Evolutionary conservation across 2,329 filamentous ascomycete species (phyloP), one percentile per base, ranked within the genome.

Genomic region (Diplodia scrobiculata): DNA sequence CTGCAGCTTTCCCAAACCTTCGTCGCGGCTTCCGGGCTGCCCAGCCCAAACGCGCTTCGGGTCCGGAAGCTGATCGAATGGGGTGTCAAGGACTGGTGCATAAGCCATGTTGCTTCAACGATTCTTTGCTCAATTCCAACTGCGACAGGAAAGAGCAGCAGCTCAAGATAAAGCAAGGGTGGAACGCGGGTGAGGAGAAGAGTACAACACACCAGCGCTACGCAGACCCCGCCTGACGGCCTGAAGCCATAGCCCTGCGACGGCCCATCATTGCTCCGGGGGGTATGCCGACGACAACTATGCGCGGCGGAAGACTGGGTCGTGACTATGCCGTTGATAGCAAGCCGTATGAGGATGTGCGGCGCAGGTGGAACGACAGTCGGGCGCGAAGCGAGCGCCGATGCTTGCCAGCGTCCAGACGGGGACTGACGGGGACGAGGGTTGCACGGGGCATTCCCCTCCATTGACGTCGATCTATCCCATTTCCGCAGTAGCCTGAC

Each of bases 1-100:
- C 71, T 86, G 86, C 1, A 87, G 76, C 69, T 82, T 84, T 25
- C 84, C 84, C 9, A 84, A 76, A 3, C 84, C 84, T 73, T 86
- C 84, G 62, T 84, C 81, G 34, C 72, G 72, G 9, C 79, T 82
- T 5, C 78, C 79, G 0, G 83, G 79, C 9, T 73, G 67, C 4
- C 78, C 81, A 17, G 79, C 70, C 83, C 82, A 84, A 38, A 84
- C 80, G 34, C 79, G 79, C 29, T 76, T 80, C 6, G 79, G 79
- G 65, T 85, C 79, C 1, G 81, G 79, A 14, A 85, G 79, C 14
- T 79, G 71, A 68, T 83, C 81, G 67, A 78, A 82, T 5, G 77
- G 73, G 2, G 63, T 68, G 29, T 71, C 68, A 32, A 62, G 45
- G 27, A 36, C 47, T 17, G 58, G 36, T 17, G 21, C 29, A 17